Base-by-base conservation (phyloP, 257 asterid genomes). In the Solanum pimpinellifolium region DNA sequence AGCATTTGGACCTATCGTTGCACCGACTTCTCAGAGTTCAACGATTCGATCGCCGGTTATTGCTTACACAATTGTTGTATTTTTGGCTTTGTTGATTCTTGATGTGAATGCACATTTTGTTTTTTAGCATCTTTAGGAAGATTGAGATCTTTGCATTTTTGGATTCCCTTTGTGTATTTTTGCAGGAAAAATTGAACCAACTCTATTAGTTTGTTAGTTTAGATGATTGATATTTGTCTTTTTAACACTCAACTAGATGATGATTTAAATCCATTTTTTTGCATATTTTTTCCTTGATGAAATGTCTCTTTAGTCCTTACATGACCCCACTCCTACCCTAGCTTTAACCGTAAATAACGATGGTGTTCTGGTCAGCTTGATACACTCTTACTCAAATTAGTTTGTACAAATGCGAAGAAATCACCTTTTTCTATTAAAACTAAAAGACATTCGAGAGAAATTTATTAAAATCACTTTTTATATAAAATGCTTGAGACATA, bases 1-100 rank as follows among this genome's bases (percentile, higher is more conserved):
- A 7, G 95, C 98, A 9, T 80, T 88, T 35, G 96, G 96, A 76
- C 98, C 98, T 2, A 89, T 92, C 0, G 91, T 91, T 18, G 94
- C 90, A 33, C 35, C 35, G 12, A 75, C 88, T 20, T 89, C 94
- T 2, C 77, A 59, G 83, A 74, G 92, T 86, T 83, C 92, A 23
- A 92, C 89, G 88, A 83, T 75, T 35, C 83, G 35, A 35, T 85
- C n/a, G 35, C 62, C 83, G 3, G 85, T 73, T 62, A 44, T 89
- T 41, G 88, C 90, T 82, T 82, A 86, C 27, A 4, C 91, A 86
- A 88, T 86, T 62, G 93, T 92, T 72, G 82, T 88, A 39, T 49
- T 89, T 72, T 77, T 89, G 86, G 73, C 83, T 70, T 27, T 91
- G 78, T 44, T 78, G 86, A 82, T 89, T 87, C 80, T 89, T 78